Evolutionary conservation across 192 early-diverging fungal genomes (phyloP).

Genomic region (Backusella australiensis): DNA sequence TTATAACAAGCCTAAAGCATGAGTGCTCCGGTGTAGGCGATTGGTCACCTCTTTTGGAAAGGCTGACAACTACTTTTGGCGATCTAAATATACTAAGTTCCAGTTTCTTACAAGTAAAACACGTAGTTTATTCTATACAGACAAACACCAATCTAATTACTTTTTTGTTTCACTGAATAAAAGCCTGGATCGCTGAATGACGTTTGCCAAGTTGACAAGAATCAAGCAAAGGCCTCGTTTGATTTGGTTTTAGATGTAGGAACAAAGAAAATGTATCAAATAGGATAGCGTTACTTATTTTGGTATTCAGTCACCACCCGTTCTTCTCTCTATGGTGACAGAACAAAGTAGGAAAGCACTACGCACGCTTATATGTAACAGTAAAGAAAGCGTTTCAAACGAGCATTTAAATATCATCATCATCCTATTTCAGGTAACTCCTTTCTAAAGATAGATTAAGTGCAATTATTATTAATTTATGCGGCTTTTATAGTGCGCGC

Average conservation of each 20-base stretch:
- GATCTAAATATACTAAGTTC: not conserved
- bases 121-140: not conserved
- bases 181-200: not conserved
- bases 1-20: not conserved
- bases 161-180: not conserved
- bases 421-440: conserved; percentile 18
- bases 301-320: not conserved
- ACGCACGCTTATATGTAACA: not conserved
- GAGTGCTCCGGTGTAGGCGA: conserved; percentile 1
- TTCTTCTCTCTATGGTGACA: not conserved
- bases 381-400: not conserved
- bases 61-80: not conserved
- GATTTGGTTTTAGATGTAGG: not conserved
- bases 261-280: not conserved
- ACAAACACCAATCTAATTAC: not conserved
- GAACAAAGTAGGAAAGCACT: not conserved
- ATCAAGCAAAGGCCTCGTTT: not conserved
- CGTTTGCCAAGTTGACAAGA: conserved; percentile 9
- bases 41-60: not conserved
- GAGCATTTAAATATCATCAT: not conserved
- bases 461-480: not conserved
- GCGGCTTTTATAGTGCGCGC: not conserved
- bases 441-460: not conserved
- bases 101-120: conserved; percentile 16
- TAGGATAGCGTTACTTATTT: not conserved